Evolutionary conservation across 768 basidiomycete genomes (phyloP).

Genomic region (Baorangia bicolor): DNA sequence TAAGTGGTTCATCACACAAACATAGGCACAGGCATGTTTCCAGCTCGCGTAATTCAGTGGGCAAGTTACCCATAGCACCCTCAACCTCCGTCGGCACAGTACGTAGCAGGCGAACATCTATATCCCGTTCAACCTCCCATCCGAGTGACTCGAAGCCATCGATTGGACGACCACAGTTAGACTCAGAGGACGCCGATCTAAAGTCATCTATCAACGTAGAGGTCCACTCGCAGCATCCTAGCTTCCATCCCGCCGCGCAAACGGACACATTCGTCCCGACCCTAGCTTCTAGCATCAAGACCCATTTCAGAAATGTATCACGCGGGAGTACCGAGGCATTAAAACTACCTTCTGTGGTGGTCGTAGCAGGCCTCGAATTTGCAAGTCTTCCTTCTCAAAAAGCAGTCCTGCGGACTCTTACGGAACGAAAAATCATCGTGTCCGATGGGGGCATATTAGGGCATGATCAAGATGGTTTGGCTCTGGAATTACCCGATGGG

Average conservation of each 20-base stretch:
- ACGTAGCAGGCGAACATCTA: conserved; percentile 27
- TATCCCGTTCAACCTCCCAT: conserved; percentile 23
- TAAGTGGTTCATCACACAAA: conserved; percentile 10
- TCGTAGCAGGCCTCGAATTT: conserved; percentile 71
- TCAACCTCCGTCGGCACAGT: conserved; percentile 21
- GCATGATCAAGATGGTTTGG: conserved; percentile 27
- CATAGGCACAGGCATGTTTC: conserved; percentile 20
- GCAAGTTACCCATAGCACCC: conserved; percentile 16
- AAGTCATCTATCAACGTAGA: not conserved
- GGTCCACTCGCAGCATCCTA: conserved; percentile 4
- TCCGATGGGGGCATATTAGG: conserved; percentile 20
- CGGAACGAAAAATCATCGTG: conserved; percentile 50
- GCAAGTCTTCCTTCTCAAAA: conserved; percentile 54
- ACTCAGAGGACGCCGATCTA: conserved; percentile 11
- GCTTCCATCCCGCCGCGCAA: conserved; percentile 8
- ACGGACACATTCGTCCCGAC: conserved; percentile 19
- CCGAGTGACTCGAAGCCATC: conserved; percentile 21
- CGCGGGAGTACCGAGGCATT: conserved; percentile 20
- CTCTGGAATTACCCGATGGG: conserved; percentile 49
- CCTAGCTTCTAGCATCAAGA: conserved; percentile 6
- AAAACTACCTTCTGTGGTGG: conserved; percentile 56
- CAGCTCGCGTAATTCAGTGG: conserved; percentile 19
- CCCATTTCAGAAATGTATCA: conserved; percentile 13
- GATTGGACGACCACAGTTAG: conserved; percentile 13
- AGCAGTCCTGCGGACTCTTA: conserved; percentile 51